A percentile compares a stretch with the other conserved stretches of the same genome.
Evolutionary conservation across 108 stramenopile species (phyloP).

Genomic region (Skeletonema menzelii): DNA sequence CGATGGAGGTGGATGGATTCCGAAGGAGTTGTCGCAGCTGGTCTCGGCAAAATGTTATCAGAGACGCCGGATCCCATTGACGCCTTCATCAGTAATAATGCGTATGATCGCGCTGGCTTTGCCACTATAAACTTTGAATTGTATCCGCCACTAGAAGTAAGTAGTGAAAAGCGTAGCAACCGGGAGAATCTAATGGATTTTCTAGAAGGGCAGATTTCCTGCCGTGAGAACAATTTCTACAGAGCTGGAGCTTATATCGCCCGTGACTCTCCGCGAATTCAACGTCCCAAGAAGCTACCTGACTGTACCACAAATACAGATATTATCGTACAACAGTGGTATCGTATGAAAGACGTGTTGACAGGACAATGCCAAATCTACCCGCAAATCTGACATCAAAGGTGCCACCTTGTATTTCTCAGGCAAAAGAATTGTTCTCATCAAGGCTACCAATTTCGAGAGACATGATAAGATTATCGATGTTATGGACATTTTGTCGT

Average conservation of each 20-base stretch:
- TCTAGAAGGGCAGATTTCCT: neutral
- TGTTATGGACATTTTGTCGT: neutral
- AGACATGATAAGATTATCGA: neutral
- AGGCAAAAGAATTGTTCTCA: neutral
- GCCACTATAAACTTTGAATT: neutral
- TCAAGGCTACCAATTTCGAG: neutral
- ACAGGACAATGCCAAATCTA: neutral
- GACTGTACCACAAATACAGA: neutral
- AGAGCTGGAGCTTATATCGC: neutral
- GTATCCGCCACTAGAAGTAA: neutral
- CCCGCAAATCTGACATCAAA: neutral
- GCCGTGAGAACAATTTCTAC: neutral
- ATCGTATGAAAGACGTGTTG: neutral
- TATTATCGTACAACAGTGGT: neutral
- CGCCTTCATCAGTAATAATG: neutral
- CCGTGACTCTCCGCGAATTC: neutral
- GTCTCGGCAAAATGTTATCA: neutral
- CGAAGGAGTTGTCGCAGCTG: neutral
- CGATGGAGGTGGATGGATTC: neutral
- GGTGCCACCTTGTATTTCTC: neutral
- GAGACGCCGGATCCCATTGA: neutral
- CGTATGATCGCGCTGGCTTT: neutral
- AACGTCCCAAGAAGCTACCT: neutral
- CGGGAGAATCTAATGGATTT: neutral
- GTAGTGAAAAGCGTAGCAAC: neutral